Base-by-base conservation (phyloP, 2,329 filamentous ascomycete genomes). In the Elsinoe batatas region DNA sequence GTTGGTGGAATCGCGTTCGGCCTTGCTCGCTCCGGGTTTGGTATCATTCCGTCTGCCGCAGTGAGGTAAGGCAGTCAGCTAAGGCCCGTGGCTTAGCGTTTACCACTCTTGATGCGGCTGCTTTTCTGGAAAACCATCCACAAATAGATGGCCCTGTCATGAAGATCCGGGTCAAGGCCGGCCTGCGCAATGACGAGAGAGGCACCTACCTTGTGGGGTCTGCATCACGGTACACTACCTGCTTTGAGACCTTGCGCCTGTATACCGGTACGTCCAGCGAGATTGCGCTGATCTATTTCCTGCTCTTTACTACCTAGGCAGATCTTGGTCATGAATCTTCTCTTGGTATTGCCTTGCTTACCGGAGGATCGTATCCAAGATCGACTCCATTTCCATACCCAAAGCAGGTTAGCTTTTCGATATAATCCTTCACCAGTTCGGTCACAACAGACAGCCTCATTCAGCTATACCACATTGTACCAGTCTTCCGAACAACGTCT, bases 61-160 rank as follows among this genome's bases (percentile, higher is more conserved):
- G 15, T 18, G 32, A 36, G 35, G 15, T 18, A 17, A 36, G 35
- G 47, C 47, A 26, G 17, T 33, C 47, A 51, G 33, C 17, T 38
- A 32, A 51, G 47, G 47, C 47, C 47, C 17, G 47, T 51, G 47
- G 47, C 47, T 51, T 36, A 51, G 47, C 47, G 20, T 22, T 26
- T 32, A 51, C 47, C 47, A 38, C 32, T 17, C 40, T 22, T 5
- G 12, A 13, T 15, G 20, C 40, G n/a, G 20, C 20, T 20, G n/a
- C 11, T 38, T 36, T 51, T 51, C 35, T 36, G 47, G 47, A 51
- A 51, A 22, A 20, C 6, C 13, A 22, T 10, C 47, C 37, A 20
- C 32, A 51, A 51, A 51, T 51, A 51, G 47, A 51, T 12, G 26
- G 38, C 18, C 26, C 47, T 35, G 15, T 22, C 32, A 18, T 36